Base-by-base conservation (phyloP, 345 rosid species). In the Turnera subulata region DNA sequence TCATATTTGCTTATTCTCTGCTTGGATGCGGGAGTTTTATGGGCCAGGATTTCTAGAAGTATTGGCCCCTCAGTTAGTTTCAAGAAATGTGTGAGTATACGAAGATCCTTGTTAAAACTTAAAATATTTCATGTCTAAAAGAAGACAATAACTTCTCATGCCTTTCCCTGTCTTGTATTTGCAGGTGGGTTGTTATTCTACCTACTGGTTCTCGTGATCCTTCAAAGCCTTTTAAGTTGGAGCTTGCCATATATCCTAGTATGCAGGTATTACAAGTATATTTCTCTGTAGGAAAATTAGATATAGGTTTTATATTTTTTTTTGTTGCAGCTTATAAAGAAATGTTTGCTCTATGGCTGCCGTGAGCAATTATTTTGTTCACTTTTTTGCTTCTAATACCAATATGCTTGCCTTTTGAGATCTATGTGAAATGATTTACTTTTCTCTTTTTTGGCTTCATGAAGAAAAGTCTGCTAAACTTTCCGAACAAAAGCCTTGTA, bases 1-100 rank as follows among this genome's bases (percentile, higher is more conserved):
- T 59, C 89, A 88, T 42, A 76, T 87, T 59, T 85, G 86, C 73
- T 79, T 90, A 51, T 94, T 90, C 78, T 82, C 97, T 68, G 99
- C 96, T 18, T 90, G 90, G 95, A 44, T 90, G 94, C 84, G 95
- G 59, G 99, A 94, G 62, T 82, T 84, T 65, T 80, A 84, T 58
- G 97, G 97, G 32, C 89, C 86, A 6, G 84, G 91, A 47, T 77
- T 94, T 74, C 88, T 94, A 33, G 96, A 94, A 70, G 69, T 79
- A 47, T 53, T 94, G 66, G 90, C 84, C 58, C 97, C 95, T 64
- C 96, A 80, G 63, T 74, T 90, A 66, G 65, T 90, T 65, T 87
- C 96, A 18, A 84, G 96, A 81, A 85, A 84, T 76, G 80, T 87
- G 99, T 94, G 76, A 55, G 97, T 76, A 29, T 29, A 29, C 35